Evolutionary conservation across 169 alveolate genomes (phyloP).

Genomic region (Blepharisma undulans): DNA sequence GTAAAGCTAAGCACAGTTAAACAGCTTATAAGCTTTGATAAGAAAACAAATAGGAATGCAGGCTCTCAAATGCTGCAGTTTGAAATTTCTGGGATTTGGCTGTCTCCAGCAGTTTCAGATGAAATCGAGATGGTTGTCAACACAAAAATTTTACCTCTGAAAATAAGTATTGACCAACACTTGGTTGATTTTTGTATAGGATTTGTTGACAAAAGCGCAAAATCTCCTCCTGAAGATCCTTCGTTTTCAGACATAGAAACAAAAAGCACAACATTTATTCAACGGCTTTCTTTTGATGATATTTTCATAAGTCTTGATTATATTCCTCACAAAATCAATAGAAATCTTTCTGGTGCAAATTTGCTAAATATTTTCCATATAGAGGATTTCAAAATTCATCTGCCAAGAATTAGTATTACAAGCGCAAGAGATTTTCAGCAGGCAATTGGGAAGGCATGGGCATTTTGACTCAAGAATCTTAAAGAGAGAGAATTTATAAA

Average conservation of each 20-base stretch:
- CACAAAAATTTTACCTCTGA: not conserved
- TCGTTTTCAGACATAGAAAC: too few species aligned
- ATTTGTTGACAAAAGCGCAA: too few species aligned
- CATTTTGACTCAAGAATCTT: not conserved
- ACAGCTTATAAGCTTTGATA: not conserved
- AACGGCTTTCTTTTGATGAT: not conserved
- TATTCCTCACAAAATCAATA: constrained; percentile 1
- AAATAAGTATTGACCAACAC: constrained; percentile 13
- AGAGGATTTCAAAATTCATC: not conserved
- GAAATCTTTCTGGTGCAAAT: constrained; percentile 1
- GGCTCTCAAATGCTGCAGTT: not conserved
- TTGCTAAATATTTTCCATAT: constrained; percentile 9
- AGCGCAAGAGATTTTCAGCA: not conserved
- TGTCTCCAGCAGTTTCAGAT: not conserved
- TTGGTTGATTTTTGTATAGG: constrained; percentile 13
- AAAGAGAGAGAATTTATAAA: not conserved
- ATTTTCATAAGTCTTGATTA: constrained; percentile 1
- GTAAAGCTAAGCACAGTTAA: not conserved
- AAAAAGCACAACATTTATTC: too few species aligned
- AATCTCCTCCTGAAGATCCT: too few species aligned
- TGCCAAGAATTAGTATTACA: not conserved
- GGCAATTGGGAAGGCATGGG: not conserved
- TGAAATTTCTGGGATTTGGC: constrained; percentile 33
- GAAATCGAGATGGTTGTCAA: not conserved
- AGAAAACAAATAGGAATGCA: not conserved